Evolutionary conservation across 495 filamentous ascomycete genomes (phyloP).

Genomic region (Hypoxylon subgilvum): DNA sequence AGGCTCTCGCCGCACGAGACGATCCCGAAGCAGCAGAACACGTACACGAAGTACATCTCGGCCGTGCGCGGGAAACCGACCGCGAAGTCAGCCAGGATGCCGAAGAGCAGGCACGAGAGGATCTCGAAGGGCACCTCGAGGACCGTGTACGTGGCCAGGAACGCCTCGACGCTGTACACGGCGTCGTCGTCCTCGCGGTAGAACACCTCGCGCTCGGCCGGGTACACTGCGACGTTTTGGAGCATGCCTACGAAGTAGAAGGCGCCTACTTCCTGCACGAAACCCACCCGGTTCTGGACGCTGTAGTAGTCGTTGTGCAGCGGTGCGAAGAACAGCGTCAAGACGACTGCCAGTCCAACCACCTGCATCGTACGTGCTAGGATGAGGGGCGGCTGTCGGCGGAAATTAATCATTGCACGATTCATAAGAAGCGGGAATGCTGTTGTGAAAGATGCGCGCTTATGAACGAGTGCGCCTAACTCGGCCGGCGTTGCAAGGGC

Average conservation of each 20-base stretch:
- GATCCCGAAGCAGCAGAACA: constrained; percentile 73
- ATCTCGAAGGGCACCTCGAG: constrained; percentile 75
- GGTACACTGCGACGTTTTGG: constrained; percentile 76
- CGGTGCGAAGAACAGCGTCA: constrained; percentile 75
- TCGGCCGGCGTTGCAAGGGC: constrained; percentile 70
- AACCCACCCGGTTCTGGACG: constrained; percentile 73
- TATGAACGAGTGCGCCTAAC: constrained; percentile 66
- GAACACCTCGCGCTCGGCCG: constrained; percentile 70
- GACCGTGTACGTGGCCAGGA: constrained; percentile 69
- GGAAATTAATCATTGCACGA: constrained; percentile 69
- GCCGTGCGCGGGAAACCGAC: constrained; percentile 66
- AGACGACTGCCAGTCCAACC: constrained; percentile 66
- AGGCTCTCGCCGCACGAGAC: constrained; percentile 74
- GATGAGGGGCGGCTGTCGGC: constrained; percentile 67
- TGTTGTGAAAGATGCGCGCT: constrained; percentile 63
- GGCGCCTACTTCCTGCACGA: constrained; percentile 70
- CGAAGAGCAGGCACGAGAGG: constrained; percentile 66
- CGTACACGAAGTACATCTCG: constrained; percentile 67
- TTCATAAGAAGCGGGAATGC: constrained; percentile 70
- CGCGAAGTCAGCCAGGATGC: constrained; percentile 62
- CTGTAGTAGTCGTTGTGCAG: constrained; percentile 68
- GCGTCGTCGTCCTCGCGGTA: constrained; percentile 73
- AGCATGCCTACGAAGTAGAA: constrained; percentile 82
- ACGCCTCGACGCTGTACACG: constrained; percentile 69
- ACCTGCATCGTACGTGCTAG: constrained; percentile 72